Conservation (phyloP, 2,329 filamentous ascomycete genomes). For the Colletotrichum sp. region DNA sequence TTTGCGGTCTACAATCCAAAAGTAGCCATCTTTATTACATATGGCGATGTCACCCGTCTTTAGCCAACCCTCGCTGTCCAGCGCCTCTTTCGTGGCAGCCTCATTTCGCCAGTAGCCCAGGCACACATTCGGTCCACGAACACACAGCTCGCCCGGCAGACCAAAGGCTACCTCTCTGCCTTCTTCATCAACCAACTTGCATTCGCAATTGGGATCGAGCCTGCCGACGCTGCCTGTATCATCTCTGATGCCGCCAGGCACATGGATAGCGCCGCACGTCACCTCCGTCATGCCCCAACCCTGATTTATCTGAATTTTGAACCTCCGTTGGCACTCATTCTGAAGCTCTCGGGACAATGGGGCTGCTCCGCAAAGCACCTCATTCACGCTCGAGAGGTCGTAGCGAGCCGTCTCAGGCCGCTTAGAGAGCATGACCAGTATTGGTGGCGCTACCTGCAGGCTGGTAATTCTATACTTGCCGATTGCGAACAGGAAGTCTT, state of each 20-base stretch:
- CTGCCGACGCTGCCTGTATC: constrained; percentile 55
- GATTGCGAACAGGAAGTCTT: constrained; percentile 55
- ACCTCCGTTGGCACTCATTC: constrained; percentile 48
- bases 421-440: constrained; percentile 65
- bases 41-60: constrained; percentile 63
- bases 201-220: constrained; percentile 58
- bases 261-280: constrained; percentile 44
- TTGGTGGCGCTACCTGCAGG: constrained; percentile 60
- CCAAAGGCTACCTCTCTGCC: constrained; percentile 53
- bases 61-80: constrained; percentile 60
- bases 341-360: constrained; percentile 48
- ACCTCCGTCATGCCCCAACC: constrained; percentile 69
- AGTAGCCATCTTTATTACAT: constrained; percentile 47
- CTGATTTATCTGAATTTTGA: constrained; percentile 47
- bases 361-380: constrained; percentile 57
- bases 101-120: constrained; percentile 64
- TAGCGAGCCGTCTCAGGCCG: constrained; percentile 55
- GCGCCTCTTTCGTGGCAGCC: constrained; percentile 54
- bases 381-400: constrained; percentile 55
- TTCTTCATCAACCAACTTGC: constrained; percentile 57
- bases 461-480: constrained; percentile 57
- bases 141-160: constrained; percentile 57
- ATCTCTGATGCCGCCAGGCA: constrained; percentile 41
- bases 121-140: constrained; percentile 61
- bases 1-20: constrained; percentile 55